Evolutionary conservation across 2,329 filamentous ascomycete species (phyloP).

Genomic region (Fonsecaea nubica): DNA sequence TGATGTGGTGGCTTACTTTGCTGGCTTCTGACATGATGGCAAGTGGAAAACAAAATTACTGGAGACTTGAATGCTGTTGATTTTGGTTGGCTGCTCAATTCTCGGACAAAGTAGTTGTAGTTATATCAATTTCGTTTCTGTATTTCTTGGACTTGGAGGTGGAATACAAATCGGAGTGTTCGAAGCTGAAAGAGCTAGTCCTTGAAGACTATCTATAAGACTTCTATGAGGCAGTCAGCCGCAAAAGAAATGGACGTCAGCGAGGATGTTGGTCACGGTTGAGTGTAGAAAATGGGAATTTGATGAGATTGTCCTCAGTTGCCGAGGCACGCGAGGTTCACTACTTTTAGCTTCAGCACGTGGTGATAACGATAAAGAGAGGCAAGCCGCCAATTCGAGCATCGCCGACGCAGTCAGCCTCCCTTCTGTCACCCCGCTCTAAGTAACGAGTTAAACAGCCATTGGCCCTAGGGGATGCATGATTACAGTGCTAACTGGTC

Average conservation of each 20-base stretch:
- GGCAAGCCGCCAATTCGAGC: background rate
- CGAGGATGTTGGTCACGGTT: background rate
- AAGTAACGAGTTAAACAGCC: conserved; percentile 7
- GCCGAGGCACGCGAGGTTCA: conserved; percentile 11
- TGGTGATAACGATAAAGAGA: conserved; percentile 19
- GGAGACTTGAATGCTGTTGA: background rate
- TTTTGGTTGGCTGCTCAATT: background rate
- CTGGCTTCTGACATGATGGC: conserved; percentile 16
- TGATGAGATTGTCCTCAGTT: background rate
- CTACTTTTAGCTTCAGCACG: background rate
- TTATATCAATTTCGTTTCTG: background rate
- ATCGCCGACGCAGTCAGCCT: conserved; percentile 13
- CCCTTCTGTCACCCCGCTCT: background rate
- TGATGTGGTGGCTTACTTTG: conserved; percentile 12
- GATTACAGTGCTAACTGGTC: background rate
- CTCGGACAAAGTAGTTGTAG: background rate
- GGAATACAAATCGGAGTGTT: background rate
- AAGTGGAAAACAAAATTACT: background rate
- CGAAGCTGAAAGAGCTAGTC: background rate
- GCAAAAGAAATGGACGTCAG: background rate
- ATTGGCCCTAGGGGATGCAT: conserved; percentile 13
- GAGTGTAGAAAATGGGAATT: background rate
- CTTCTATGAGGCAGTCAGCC: background rate
- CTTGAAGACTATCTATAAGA: background rate
- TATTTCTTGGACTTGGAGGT: background rate